phyloP scores from a whole-genome alignment of 441 rosid genomes.

The Corymbia calophylla region DNA sequence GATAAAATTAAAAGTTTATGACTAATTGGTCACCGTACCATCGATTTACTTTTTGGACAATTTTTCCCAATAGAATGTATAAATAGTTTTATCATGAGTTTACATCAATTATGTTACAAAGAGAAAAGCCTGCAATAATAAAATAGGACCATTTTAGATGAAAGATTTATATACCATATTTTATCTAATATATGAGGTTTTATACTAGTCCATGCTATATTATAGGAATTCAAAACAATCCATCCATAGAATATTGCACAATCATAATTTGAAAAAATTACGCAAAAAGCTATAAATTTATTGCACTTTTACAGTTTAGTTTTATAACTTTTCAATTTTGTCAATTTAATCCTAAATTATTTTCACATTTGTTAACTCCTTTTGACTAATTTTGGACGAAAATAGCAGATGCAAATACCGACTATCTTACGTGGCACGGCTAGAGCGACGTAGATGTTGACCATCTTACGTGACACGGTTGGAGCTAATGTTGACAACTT shows the following conservation, averaged over 20 bases:
- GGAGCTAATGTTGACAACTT: neutral
- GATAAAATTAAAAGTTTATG: no score
- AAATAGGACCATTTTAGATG: neutral
- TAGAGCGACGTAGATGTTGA: neutral
- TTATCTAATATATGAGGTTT: neutral
- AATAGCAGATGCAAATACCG: rapidly evolving
- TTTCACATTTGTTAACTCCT: neutral
- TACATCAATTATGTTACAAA: neutral
- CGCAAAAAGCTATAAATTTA: neutral
- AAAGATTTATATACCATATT: no score
- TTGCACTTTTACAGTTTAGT: no score
- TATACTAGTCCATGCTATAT: neutral
- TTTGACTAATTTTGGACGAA: neutral
- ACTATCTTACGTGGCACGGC: rapidly evolving
- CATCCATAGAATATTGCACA: neutral
- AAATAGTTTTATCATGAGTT: neutral
- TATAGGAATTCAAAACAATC: neutral
- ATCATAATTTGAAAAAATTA: no score
- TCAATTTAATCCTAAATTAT: no score
- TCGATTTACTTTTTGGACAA: neutral
- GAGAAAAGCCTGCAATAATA: neutral
- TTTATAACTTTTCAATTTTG: no score
- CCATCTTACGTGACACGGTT: rapidly evolving
- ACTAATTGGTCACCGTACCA: rapidly evolving
- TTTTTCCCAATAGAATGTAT: neutral